These are phyloP conservation scores for Sporothrix variecibatus DNA, from an alignment of 2,329 filamentous ascomycete genomes.

Conservation along the genomic window DNA sequence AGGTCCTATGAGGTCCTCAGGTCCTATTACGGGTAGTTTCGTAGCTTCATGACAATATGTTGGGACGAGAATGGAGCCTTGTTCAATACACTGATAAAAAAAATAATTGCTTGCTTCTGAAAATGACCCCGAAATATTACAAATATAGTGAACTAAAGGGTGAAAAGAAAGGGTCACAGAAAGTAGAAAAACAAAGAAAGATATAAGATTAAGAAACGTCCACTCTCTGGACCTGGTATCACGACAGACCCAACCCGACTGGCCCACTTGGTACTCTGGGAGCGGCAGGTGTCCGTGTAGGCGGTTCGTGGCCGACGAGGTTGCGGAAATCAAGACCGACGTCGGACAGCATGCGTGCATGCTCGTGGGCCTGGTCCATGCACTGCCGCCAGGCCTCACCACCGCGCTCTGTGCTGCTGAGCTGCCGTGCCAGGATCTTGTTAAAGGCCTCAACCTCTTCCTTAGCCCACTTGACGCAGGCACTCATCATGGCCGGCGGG, in stretches of 20 bases:
- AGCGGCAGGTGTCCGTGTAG: slow-evolving; percentile 33
- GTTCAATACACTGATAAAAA: background rate
- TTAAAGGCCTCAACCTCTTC: slow-evolving; percentile 92
- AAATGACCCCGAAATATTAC: background rate
- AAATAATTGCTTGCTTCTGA: background rate
- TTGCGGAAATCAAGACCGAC: slow-evolving; percentile 89
- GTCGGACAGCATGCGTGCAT: slow-evolving; percentile 76
- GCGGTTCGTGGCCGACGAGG: slow-evolving; percentile 67
- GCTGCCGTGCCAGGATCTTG: slow-evolving; percentile 73
- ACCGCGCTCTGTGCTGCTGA: slow-evolving; percentile 81
- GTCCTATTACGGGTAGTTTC: background rate
- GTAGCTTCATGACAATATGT: background rate
- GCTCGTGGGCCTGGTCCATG: slow-evolving; percentile 76
- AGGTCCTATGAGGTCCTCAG: background rate
- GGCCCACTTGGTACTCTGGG: slow-evolving; percentile 34
- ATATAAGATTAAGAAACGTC: background rate
- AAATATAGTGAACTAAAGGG: background rate
- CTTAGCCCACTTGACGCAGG: slow-evolving; percentile 98
- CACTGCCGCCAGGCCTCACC: slow-evolving; percentile 79
- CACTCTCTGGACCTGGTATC: slow-evolving; percentile 12
- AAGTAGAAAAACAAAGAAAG: background rate
- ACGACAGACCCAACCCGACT: slow-evolving; percentile 48
- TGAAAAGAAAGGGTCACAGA: background rate
- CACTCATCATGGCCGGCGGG: slow-evolving; percentile 82
- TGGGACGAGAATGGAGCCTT: background rate